phyloP scores from a whole-genome alignment of 306 rosid genomes.

The Dalbergia cultrata region DNA sequence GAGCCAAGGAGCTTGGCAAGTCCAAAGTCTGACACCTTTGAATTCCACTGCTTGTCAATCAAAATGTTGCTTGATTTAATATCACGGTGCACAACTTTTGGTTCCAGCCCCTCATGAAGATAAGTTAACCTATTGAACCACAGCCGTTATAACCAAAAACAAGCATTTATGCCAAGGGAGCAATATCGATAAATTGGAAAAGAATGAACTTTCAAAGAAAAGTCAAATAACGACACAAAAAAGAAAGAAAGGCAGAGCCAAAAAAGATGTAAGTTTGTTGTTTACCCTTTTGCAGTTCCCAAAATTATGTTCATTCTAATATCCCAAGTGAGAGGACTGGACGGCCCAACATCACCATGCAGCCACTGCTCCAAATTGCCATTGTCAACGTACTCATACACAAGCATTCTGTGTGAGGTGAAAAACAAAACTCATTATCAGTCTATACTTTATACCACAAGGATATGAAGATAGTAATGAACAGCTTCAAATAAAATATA shows the following conservation, averaged over 20 bases:
- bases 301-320: constrained; percentile 81
- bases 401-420: constrained; percentile 73
- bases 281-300: constrained; percentile 88
- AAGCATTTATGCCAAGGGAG: background rate
- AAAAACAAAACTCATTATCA: constrained; percentile 3
- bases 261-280: background rate
- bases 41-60: constrained; percentile 87
- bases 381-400: constrained; percentile 84
- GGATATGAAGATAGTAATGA: background rate
- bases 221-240: background rate
- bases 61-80: constrained; percentile 90
- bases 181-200: background rate
- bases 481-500: background rate
- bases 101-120: constrained; percentile 93
- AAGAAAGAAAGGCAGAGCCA: background rate
- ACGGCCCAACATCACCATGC: constrained; percentile 87
- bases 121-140: constrained; percentile 67
- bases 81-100: constrained; percentile 93
- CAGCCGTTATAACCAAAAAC: constrained; percentile 5
- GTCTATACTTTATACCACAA: background rate
- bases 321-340: constrained; percentile 88
- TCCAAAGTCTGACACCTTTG: constrained; percentile 94
- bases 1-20: constrained; percentile 90
- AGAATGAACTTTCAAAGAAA: background rate
- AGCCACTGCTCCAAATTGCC: constrained; percentile 94